These are phyloP conservation scores for Podospora fimiseda DNA, from an alignment of 495 filamentous ascomycete genomes.

Conservation along the genomic window DNA sequence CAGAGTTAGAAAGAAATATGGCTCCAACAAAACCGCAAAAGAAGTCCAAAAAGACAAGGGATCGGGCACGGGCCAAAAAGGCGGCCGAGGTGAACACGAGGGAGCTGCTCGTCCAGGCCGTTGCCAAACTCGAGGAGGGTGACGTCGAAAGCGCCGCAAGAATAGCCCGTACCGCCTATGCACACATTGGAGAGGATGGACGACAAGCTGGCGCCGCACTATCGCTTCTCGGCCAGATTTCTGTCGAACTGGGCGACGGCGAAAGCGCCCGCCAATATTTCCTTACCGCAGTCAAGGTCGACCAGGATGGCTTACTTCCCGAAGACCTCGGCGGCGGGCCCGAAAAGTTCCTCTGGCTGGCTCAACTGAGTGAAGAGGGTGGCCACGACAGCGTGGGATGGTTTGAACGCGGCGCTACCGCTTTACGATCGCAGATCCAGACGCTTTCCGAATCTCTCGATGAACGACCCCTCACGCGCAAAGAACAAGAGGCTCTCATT, in stretches of 20 bases:
- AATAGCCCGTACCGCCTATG: conserved; percentile 56
- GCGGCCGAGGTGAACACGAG: conserved; percentile 28
- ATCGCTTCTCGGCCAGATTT: conserved; percentile 75
- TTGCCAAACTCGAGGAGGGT: conserved; percentile 61
- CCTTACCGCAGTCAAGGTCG: conserved; percentile 59
- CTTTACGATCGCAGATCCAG: conserved; percentile 61
- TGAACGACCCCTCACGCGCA: conserved; percentile 28
- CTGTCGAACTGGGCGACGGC: conserved; percentile 76
- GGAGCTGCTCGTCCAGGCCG: conserved; percentile 58
- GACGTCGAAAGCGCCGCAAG: conserved; percentile 63
- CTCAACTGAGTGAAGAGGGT: conserved; percentile 84
- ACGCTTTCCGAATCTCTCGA: conserved; percentile 31
- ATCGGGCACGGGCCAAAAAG: conserved; percentile 26
- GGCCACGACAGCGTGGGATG: conserved; percentile 76
- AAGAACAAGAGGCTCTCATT: conserved; percentile 39
- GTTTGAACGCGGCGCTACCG: conserved; percentile 75
- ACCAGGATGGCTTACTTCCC: conserved; percentile 62
- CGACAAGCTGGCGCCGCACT: conserved; percentile 54
- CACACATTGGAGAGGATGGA: conserved; percentile 33
- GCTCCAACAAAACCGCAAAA: conserved; percentile 40
- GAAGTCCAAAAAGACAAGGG: conserved; percentile 30
- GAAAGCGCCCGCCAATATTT: conserved; percentile 65
- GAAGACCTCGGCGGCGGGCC: conserved; percentile 65
- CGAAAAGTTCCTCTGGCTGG: conserved; percentile 93
- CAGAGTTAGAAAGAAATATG: conserved; percentile 20